Base-by-base conservation (phyloP, 371 early-diverging fungal genomes). In the Mucor indicus region DNA sequence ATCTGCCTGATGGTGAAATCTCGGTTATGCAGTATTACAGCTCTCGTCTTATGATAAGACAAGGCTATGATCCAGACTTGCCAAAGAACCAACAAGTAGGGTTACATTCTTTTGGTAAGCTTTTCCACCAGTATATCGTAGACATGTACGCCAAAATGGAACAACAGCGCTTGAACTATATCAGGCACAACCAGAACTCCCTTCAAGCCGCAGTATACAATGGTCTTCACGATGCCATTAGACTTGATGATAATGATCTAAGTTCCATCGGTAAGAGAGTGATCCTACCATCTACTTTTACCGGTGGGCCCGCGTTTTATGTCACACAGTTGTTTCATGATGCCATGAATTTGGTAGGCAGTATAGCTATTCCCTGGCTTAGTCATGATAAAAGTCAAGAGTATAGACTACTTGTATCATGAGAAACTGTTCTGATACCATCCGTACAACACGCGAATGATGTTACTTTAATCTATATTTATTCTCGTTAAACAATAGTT, bases 261-360 rank as follows among this genome's bases (percentile, higher is more conserved):
- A 17, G 35, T n/a, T n/a, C 22, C 11, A 24, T 55, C n/a, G 53
- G 62, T 1, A 35, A 24, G 19, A 35, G 29, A 23, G 31, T 59
- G 1, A 42, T 69, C 5, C 21, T 64, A 2, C 70, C 63, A n/a
- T 55, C 55, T 0, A 36, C 57, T 0, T 62, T 69, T 30, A 27
- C 24, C 31, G 63, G 62, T 7, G 49, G 57, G 19, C 58, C n/a
- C n/a, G n/a, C 59, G 23, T 47, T 56, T 0, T 33, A 58, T 17
- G 60, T 64, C 56, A 24, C 30, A 1, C 58, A 60, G 17, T 40
- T 44, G 5, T 66, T 53, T 24, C 64, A 68, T 29, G 63, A 70
- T 48, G 55, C 62, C 0, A 56, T 67, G 43, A 44, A 43, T 1
- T 53, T 69, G 9, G 54, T 67, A 0, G 33, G 59, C n/a, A n/a